phyloP scores from a whole-genome alignment of 345 rosid genomes.

The Sonneratia caseolaris region DNA sequence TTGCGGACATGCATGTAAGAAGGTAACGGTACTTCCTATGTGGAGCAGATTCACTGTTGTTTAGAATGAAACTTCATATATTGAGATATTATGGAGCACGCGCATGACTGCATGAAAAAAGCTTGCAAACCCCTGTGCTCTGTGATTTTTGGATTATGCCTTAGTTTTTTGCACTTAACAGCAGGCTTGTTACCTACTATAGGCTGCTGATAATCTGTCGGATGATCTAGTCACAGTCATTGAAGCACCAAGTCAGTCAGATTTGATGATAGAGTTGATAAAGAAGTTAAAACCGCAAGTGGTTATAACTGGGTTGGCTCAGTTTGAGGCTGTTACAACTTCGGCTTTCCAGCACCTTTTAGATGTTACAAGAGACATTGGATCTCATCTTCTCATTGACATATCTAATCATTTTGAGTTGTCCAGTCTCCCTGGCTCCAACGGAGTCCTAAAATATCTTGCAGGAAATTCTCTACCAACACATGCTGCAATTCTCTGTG shows the following conservation, averaged over 20 bases:
- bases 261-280: conserved; percentile 77
- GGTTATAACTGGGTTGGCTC: conserved; percentile 81
- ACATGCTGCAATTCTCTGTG: conserved; percentile 79
- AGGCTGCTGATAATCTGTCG: conserved; percentile 39
- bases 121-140: not conserved
- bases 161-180: not conserved
- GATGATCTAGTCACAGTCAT: conserved; percentile 62
- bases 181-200: conserved; percentile 3
- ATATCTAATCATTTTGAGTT: conserved; percentile 92
- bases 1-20: too few relatives aligned
- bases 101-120: too few relatives aligned
- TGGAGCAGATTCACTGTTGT: too few relatives aligned
- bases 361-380: conserved; percentile 68
- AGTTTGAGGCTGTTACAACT: conserved; percentile 81
- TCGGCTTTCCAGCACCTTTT: conserved; percentile 80
- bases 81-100: too few relatives aligned
- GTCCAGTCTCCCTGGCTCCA: conserved; percentile 87
- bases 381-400: conserved; percentile 75
- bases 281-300: conserved; percentile 85
- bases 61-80: too few relatives aligned
- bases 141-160: not conserved
- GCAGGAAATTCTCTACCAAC: conserved; percentile 66
- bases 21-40: too few relatives aligned
- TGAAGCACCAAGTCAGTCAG: conserved; percentile 87
- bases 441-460: conserved; percentile 77